These are phyloP conservation scores for Aspergillus costaricaensis DNA, from an alignment of 2,329 filamentous ascomycete genomes.

Conservation along the genomic window DNA sequence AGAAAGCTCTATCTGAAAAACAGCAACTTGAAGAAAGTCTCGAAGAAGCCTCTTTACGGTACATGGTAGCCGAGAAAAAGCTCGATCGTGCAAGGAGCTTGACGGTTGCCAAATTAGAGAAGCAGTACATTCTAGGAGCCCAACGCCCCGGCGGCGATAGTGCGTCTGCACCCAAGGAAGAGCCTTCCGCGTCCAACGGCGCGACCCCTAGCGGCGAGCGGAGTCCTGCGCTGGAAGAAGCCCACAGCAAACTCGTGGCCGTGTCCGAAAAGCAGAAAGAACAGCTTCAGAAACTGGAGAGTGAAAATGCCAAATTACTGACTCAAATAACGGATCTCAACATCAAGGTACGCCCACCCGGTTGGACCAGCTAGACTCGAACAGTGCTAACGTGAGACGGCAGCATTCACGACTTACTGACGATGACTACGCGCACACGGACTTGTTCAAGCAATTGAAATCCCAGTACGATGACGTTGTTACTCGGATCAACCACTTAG, in stretches of 20 bases:
- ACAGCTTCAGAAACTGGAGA: slow-evolving; percentile 76
- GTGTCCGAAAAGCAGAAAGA: slow-evolving; percentile 81
- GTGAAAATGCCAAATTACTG: slow-evolving; percentile 71
- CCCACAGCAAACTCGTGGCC: slow-evolving; percentile 75
- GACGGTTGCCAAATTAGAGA: slow-evolving; percentile 88
- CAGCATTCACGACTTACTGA: slow-evolving; percentile 74
- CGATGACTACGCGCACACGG: slow-evolving; percentile 89
- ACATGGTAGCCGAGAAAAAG: slow-evolving; percentile 94
- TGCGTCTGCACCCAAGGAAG: slow-evolving; percentile 53
- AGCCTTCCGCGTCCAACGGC: slow-evolving; percentile 58
- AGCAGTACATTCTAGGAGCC: slow-evolving; percentile 76
- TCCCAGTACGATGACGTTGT: slow-evolving; percentile 89
- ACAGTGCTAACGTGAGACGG: slow-evolving; percentile 9
- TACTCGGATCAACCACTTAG: slow-evolving; percentile 85
- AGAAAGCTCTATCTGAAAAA: slow-evolving; percentile 74
- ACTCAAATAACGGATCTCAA: slow-evolving; percentile 78
- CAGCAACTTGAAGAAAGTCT: slow-evolving; percentile 82
- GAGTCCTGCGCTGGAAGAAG: slow-evolving; percentile 70
- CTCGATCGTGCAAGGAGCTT: slow-evolving; percentile 84
- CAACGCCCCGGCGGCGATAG: slow-evolving; percentile 50
- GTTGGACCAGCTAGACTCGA: not conserved
- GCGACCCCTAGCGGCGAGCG: slow-evolving; percentile 53
- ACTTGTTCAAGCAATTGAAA: slow-evolving; percentile 90
- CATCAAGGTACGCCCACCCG: slow-evolving; percentile 49
- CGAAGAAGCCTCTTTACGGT: slow-evolving; percentile 84